phyloP scores from a whole-genome alignment of 140 eudicot species.

The Cichorium intybus region DNA sequence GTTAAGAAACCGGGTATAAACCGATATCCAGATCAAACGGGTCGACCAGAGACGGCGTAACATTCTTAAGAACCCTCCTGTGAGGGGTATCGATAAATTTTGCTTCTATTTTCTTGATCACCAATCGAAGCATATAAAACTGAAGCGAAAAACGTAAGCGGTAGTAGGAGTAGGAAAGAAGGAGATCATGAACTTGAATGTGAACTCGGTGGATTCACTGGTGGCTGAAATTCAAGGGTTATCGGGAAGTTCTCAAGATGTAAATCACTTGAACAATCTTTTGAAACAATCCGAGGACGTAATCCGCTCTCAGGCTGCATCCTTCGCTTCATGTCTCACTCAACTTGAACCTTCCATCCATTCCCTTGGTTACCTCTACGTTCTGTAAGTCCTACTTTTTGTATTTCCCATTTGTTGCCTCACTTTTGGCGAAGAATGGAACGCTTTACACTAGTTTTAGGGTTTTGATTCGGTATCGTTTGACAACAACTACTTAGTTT shows the following conservation, averaged over 20 bases:
- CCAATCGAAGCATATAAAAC: constrained; percentile 10
- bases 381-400: constrained; percentile 44
- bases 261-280: constrained; percentile 47
- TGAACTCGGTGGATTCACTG: constrained; percentile 57
- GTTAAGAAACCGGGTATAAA: neutral
- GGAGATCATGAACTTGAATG: constrained; percentile 35
- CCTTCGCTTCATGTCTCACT: constrained; percentile 47
- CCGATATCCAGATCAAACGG: constrained; percentile 1
- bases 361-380: constrained; percentile 85
- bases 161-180: neutral
- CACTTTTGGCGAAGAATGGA: neutral
- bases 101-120: constrained; percentile 6
- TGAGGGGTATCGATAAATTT: constrained; percentile 1
- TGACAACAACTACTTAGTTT: neutral
- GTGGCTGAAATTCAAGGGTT: constrained; percentile 69
- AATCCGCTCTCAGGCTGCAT: constrained; percentile 54
- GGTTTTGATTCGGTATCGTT: constrained; percentile 14
- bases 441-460: neutral
- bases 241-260: constrained; percentile 41
- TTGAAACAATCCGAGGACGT: constrained; percentile 62
- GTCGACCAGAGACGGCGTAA: constrained; percentile 12
- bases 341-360: constrained; percentile 74
- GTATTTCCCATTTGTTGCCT: neutral
- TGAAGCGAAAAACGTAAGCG: constrained; percentile 9
- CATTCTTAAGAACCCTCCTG: constrained; percentile 13